Conservation (phyloP, 1,139 yeast species). For the Pichia kudriavzevii region DNA sequence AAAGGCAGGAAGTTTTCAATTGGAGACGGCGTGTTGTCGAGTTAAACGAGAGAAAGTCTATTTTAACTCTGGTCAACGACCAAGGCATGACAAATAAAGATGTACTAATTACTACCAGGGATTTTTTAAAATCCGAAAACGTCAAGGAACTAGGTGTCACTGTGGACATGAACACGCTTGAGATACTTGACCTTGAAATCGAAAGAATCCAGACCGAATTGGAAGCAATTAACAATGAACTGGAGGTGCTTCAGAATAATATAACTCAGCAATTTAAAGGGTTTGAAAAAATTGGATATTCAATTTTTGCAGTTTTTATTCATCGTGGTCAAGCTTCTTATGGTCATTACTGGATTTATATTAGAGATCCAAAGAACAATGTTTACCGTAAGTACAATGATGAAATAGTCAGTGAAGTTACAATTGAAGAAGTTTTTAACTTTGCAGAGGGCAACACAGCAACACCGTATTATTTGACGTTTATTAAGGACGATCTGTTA, state of each 20-base stretch:
- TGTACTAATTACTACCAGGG: constrained; percentile 46
- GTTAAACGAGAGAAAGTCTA: constrained; percentile 37
- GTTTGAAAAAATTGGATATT: constrained; percentile 62
- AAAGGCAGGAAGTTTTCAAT: constrained; percentile 50
- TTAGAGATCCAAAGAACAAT: constrained; percentile 60
- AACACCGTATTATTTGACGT: constrained; percentile 87
- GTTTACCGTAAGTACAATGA: constrained; percentile 88
- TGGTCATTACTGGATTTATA: constrained; percentile 96
- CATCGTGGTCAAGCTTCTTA: constrained; percentile 94
- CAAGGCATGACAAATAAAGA: constrained; percentile 42
- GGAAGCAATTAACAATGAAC: constrained; percentile 31
- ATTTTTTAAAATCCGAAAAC: constrained; percentile 41
- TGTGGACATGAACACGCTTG: constrained; percentile 27
- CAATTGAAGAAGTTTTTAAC: constrained; percentile 66
- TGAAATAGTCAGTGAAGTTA: constrained; percentile 78
- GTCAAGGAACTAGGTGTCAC: constrained; percentile 27
- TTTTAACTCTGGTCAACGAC: constrained; percentile 37
- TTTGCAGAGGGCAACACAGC: constrained; percentile 72
- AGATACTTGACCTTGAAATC: constrained; percentile 32
- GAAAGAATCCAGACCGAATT: constrained; percentile 34
- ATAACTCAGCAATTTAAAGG: constrained; percentile 54
- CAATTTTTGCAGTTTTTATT: constrained; percentile 84
- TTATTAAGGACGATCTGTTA: constrained; percentile 56
- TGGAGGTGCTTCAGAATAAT: constrained; percentile 37
- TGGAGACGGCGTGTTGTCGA: constrained; percentile 54